Percentiles rank a stretch among this genome's conserved stretches.
These are phyloP conservation scores for Carex cristatella DNA, from an alignment of 176 grass and related monocot genomes.

Conservation along the genomic window DNA sequence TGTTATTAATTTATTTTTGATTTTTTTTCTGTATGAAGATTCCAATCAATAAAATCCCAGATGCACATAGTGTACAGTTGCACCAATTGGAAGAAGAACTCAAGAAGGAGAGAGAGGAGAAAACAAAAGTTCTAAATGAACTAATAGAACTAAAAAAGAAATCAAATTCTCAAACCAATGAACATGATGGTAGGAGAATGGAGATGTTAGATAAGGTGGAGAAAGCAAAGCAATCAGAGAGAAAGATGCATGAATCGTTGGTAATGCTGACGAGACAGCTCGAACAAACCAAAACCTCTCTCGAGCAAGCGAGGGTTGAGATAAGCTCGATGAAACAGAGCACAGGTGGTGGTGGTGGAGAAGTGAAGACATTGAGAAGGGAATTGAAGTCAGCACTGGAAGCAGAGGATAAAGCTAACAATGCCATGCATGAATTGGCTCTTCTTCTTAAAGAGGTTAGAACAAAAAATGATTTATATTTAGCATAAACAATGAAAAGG, in stretches of 20 bases:
- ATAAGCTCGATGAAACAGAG: conserved; percentile 47
- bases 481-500: neutral
- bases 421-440: conserved; percentile 89
- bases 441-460: conserved; percentile 63
- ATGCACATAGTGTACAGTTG: conserved; percentile 37
- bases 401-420: conserved; percentile 81
- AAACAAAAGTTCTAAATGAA: conserved; percentile 38
- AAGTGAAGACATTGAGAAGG: conserved; percentile 41
- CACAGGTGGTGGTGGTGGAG: neutral
- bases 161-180: conserved; percentile 27
- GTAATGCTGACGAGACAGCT: conserved; percentile 57
- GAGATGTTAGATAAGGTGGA: conserved; percentile 45
- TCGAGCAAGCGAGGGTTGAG: conserved; percentile 73
- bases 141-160: conserved; percentile 36
- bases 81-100: conserved; percentile 60
- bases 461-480: neutral
- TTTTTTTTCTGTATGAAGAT: conserved; percentile 4
- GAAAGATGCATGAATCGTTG: conserved; percentile 52
- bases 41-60: conserved; percentile 30
- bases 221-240: conserved; percentile 61
- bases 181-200: conserved; percentile 24
- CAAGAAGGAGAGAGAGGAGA: conserved; percentile 53
- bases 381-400: conserved; percentile 67
- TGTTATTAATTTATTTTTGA: neutral
- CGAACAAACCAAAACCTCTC: conserved; percentile 63